Evolutionary conservation across 2,329 filamentous ascomycete genomes (phyloP).

Genomic region (Incumbomyces delicatus): DNA sequence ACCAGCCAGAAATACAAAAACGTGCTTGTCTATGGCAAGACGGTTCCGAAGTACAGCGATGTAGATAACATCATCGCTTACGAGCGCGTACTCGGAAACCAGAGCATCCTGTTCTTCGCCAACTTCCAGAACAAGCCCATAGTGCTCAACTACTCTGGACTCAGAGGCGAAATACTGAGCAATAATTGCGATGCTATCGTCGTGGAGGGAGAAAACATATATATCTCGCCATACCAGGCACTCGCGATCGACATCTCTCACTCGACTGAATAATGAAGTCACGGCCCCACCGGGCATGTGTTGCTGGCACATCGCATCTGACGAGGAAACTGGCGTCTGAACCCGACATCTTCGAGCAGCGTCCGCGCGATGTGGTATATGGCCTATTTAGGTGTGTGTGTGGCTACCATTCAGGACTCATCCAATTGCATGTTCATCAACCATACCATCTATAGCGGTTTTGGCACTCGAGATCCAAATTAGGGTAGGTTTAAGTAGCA

Average conservation of each 20-base stretch:
- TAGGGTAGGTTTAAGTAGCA: too few species aligned
- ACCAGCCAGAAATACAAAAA: background rate
- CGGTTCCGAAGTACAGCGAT: background rate
- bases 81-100: background rate
- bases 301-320: background rate
- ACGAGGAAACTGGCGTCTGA: too few species aligned
- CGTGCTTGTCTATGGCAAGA: constrained; percentile 2
- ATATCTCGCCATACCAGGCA: too few species aligned
- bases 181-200: background rate
- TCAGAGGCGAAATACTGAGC: background rate
- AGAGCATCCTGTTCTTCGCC: background rate
- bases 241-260: too few species aligned
- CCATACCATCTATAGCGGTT: too few species aligned
- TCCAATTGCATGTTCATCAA: too few species aligned
- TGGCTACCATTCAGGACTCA: too few species aligned
- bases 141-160: background rate
- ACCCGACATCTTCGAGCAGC: too few species aligned
- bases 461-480: too few species aligned
- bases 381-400: too few species aligned
- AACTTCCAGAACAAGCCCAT: constrained; percentile 1
- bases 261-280: too few species aligned
- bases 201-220: background rate
- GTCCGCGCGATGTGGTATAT: too few species aligned
- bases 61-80: background rate
- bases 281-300: background rate